Conservation (phyloP, 225 moss, liverwort and hornwort species). For the Anthoceros angustus region DNA sequence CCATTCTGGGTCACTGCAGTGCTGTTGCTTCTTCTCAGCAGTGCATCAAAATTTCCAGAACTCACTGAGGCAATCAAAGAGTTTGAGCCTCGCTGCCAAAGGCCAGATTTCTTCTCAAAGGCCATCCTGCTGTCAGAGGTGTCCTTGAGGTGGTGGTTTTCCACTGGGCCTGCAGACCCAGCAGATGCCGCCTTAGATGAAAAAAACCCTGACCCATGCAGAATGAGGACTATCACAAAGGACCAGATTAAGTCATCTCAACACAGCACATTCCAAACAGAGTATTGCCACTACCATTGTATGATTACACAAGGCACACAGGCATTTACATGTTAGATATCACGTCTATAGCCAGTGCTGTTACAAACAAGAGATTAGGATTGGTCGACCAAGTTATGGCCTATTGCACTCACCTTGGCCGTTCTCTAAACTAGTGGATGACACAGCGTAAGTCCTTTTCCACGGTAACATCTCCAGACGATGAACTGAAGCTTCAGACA, state of each 20-base stretch:
- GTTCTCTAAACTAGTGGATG: neutral
- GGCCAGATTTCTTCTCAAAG: neutral
- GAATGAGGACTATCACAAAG: neutral
- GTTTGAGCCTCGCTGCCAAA: neutral
- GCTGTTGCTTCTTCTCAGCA: constrained; percentile 33
- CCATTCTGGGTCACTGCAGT: constrained; percentile 43
- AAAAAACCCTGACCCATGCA: neutral
- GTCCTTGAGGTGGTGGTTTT: neutral
- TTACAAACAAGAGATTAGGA: neutral
- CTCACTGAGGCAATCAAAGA: constrained; percentile 19
- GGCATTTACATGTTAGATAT: no score
- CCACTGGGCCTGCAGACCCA: neutral
- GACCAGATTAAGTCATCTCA: no score
- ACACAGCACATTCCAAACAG: no score
- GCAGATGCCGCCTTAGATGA: neutral
- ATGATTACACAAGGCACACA: no score
- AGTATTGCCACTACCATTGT: no score
- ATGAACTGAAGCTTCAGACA: neutral
- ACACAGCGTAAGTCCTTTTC: constrained; percentile 20
- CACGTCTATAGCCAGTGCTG: no score
- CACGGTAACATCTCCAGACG: constrained; percentile 11
- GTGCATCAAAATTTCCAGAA: constrained; percentile 36
- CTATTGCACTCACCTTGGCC: neutral
- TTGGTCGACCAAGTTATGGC: neutral
- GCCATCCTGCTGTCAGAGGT: neutral